Base-by-base conservation (phyloP, 139 green algal genomes). In the Protoeuglena noctilucae region DNA sequence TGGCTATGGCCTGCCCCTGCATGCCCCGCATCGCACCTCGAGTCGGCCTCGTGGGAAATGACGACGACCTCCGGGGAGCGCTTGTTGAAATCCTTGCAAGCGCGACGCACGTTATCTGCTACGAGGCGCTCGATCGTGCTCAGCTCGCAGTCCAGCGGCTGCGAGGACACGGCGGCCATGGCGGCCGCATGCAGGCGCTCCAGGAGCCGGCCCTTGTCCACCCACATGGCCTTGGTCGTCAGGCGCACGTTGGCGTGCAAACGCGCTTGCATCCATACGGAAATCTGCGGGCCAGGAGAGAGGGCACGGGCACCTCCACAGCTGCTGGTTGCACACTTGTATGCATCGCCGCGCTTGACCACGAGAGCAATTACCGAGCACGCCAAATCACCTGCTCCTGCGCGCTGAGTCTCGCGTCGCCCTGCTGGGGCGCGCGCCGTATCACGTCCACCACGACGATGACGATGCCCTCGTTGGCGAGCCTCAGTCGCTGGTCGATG, bases 161-260 rank as follows among this genome's bases (percentile, higher is more conserved):
- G 62, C 9, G 62, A 59, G 25, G 5, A 16, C 4, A 83, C 64
- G 4, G 62, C 59, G 4, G 21, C 31, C 16, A 77, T 49, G 17
- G 64, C 51, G 0, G 59, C 63, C 66, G 76, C 63, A 31, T 86
- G 69, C 48, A 97, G 58, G 46, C 71, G n/a, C 22, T 70, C 52
- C 30, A 92, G 62, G 41, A 97, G 69, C 28, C 56, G 56, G 14
- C 83, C 86, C 6, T 76, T 24, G 60, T 89, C 79, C 9, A 75
- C 79, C 89, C 89, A 97, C 77, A 97, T 89, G 22, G 72, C 93
- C 0, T 88, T 66, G 0, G 78, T 87, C 0, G 85, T 96, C 26
- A 96, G 58, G 6, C 87, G 70, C 28, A 91, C 61, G 3, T 54
- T 43, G 2, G 60, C 74, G 16, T 53, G 46, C 48, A 82, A 53